Evolutionary conservation across 768 basidiomycete genomes (phyloP).

Genomic region (Phaeotremella skinneri): DNA sequence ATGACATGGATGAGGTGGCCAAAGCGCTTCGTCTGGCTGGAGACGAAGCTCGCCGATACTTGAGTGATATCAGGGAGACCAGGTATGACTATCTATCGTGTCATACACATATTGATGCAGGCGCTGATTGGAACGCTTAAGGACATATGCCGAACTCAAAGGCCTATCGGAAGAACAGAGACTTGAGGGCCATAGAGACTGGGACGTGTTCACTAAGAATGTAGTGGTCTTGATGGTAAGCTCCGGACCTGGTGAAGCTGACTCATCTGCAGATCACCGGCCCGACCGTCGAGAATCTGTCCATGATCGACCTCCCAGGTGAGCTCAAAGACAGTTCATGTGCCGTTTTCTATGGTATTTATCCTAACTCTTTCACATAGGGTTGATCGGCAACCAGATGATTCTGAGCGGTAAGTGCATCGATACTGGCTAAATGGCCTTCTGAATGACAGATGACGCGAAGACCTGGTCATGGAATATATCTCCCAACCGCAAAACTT

Average conservation of each 20-base stretch:
- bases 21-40: conserved; percentile 19
- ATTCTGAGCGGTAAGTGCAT: too few species aligned
- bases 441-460: neutral
- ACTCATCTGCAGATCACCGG: conserved; percentile 18
- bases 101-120: neutral
- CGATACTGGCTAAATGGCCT: neutral
- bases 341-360: too few species aligned
- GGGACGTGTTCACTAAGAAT: conserved; percentile 18
- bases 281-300: conserved; percentile 9
- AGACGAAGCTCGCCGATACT: conserved; percentile 20
- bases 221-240: conserved; percentile 22
- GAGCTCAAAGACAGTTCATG: neutral
- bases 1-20: conserved; percentile 1
- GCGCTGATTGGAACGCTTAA: neutral
- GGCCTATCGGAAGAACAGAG: conserved; percentile 1
- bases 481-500: conserved; percentile 20
- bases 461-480: conserved; percentile 13
- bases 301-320: conserved; percentile 37
- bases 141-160: conserved; percentile 11
- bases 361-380: too few species aligned
- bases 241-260: neutral
- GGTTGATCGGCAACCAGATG: too few species aligned
- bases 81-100: conserved; percentile 5
- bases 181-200: neutral
- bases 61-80: neutral